Evolutionary conservation across 495 filamentous ascomycete genomes (phyloP).

Genomic region (Aspergillus coremiiformis): DNA sequence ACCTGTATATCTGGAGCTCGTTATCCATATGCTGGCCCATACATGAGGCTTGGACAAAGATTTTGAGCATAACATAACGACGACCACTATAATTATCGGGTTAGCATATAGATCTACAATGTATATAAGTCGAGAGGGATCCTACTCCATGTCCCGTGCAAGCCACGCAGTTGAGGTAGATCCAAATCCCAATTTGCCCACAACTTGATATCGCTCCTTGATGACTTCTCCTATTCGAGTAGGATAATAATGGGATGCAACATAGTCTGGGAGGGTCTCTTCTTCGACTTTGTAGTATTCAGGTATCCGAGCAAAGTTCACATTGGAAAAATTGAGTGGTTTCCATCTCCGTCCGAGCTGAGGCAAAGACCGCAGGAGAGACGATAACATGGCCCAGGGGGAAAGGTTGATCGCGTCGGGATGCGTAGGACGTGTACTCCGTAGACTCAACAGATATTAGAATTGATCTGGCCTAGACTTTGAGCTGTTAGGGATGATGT

Average conservation of each 20-base stretch:
- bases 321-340: conserved; percentile 20
- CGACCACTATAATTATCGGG: conserved; percentile 6
- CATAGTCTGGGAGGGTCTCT: conserved; percentile 24
- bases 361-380: conserved; percentile 15
- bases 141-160: conserved; percentile 27
- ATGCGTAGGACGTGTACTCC: no score
- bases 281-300: conserved; percentile 15
- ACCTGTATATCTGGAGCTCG: conserved; percentile 29
- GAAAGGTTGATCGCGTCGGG: no score
- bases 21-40: conserved; percentile 24
- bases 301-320: conserved; percentile 10
- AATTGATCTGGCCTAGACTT: no score
- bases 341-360: conserved; percentile 17
- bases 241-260: conserved; percentile 27
- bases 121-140: no score
- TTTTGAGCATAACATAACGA: conserved; percentile 30
- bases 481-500: no score
- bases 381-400: conserved; percentile 9
- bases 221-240: conserved; percentile 30
- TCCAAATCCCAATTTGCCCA: conserved; percentile 34
- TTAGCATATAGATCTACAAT: conserved; percentile 8
- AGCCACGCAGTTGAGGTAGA: conserved; percentile 29
- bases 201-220: conserved; percentile 29
- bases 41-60: conserved; percentile 21
- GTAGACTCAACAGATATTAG: no score